Conservation (phyloP, 1,284 basidiomycete genomes). For the Ganoderma lingzhi region DNA sequence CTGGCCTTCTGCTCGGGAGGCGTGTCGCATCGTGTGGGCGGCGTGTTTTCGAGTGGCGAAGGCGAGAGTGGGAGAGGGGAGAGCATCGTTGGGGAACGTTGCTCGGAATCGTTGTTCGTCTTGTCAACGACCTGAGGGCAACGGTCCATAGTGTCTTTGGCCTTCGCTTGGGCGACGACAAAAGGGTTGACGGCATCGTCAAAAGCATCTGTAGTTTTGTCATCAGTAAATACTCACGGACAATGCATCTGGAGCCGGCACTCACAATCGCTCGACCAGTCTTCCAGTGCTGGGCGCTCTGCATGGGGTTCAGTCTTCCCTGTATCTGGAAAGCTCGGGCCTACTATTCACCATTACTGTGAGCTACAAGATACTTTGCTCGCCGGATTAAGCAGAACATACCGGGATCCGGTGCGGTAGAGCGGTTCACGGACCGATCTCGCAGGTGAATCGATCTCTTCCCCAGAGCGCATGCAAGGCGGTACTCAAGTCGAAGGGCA, state of each 20-base stretch:
- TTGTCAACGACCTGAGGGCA: background rate
- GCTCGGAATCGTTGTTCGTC: background rate
- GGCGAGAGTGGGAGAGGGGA: background rate
- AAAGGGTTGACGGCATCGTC: conserved; percentile 9
- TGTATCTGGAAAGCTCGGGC: background rate
- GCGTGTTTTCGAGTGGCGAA: background rate
- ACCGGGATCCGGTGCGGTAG: background rate
- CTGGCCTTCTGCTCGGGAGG: background rate
- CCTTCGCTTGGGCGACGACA: background rate
- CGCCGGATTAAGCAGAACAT: background rate
- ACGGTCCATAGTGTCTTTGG: background rate
- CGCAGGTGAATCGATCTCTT: background rate
- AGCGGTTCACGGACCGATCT: background rate
- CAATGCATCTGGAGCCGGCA: background rate
- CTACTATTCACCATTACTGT: background rate
- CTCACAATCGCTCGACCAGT: conserved; percentile 12
- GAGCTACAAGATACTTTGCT: background rate
- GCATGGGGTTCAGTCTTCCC: background rate
- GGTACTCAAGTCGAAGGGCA: conserved; percentile 2
- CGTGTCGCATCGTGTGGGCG: conserved; percentile 4
- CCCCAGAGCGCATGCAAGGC: conserved; percentile 6
- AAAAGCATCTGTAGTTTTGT: conserved; percentile 5
- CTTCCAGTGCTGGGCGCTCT: background rate
- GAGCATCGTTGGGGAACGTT: background rate
- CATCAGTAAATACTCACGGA: background rate